These are phyloP conservation scores for Linnemannia schmuckeri DNA, from an alignment of 192 early-diverging fungal genomes.

Conservation along the genomic window DNA sequence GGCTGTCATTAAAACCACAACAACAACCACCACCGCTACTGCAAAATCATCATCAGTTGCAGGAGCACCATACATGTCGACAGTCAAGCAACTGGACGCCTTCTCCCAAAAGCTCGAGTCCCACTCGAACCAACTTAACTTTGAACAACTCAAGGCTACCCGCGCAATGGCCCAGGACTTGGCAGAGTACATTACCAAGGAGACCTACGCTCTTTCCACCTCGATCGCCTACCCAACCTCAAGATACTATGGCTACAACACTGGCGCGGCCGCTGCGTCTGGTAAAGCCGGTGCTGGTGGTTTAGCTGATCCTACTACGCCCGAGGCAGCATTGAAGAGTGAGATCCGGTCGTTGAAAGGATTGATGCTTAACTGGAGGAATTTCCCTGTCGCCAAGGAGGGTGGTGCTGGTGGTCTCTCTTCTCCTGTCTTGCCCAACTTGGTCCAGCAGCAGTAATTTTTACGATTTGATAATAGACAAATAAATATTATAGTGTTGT, in stretches of 20 bases:
- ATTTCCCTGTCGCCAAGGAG: slow-evolving; percentile 56
- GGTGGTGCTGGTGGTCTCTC: not conserved
- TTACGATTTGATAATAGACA: slow-evolving; percentile 8
- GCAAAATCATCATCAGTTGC: not conserved
- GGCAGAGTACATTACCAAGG: slow-evolving; percentile 56
- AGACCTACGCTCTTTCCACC: slow-evolving; percentile 42
- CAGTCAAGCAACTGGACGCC: slow-evolving; percentile 39
- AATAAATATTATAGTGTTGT: no score
- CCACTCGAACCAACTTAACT: slow-evolving; percentile 37
- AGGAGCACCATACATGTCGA: slow-evolving; percentile 8
- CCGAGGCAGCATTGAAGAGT: slow-evolving; percentile 58
- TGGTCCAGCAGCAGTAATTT: slow-evolving; percentile 28
- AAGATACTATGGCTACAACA: slow-evolving; percentile 52
- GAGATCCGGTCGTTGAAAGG: slow-evolving; percentile 66
- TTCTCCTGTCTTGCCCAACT: slow-evolving; percentile 15
- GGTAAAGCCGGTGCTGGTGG: slow-evolving; percentile 35
- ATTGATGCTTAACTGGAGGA: slow-evolving; percentile 61
- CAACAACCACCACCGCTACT: not conserved
- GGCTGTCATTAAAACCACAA: not conserved
- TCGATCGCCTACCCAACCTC: slow-evolving; percentile 53
- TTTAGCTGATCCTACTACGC: slow-evolving; percentile 29
- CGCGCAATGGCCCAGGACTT: slow-evolving; percentile 44
- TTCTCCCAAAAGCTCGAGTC: slow-evolving; percentile 42
- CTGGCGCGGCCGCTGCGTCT: slow-evolving; percentile 27
- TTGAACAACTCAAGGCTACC: slow-evolving; percentile 51